These are phyloP conservation scores for Triangularia setosa DNA, from an alignment of 2,329 filamentous ascomycete genomes.

Conservation along the genomic window DNA sequence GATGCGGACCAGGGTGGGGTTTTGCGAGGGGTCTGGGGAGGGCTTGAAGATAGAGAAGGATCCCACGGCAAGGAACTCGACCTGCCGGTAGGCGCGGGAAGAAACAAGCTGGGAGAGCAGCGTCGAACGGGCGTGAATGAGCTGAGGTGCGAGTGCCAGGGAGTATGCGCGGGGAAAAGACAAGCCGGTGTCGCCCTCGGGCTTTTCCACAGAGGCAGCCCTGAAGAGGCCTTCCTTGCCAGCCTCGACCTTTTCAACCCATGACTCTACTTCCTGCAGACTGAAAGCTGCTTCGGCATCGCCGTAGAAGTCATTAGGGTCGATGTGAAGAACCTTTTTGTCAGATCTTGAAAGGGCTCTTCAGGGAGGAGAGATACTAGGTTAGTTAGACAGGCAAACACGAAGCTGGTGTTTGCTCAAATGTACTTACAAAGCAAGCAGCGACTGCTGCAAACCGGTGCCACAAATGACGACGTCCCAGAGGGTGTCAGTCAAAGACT, in stretches of 20 bases:
- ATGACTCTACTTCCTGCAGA: slow-evolving; percentile 74
- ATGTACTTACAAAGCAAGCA: slow-evolving; percentile 68
- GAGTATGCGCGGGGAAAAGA: slow-evolving; percentile 71
- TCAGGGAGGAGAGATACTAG: slow-evolving; percentile 45
- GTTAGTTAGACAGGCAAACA: slow-evolving; percentile 65
- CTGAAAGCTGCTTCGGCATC: slow-evolving; percentile 80
- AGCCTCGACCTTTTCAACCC: slow-evolving; percentile 49
- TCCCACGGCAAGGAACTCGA: slow-evolving; percentile 90
- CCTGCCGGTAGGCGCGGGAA: slow-evolving; percentile 79
- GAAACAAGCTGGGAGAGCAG: slow-evolving; percentile 80
- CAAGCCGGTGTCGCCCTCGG: slow-evolving; percentile 41
- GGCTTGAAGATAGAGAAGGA: slow-evolving; percentile 77
- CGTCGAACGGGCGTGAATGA: slow-evolving; percentile 78
- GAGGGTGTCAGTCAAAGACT: slow-evolving; percentile 66
- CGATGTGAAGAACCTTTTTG: slow-evolving; percentile 87
- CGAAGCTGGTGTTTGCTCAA: slow-evolving; percentile 17
- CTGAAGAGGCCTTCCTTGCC: slow-evolving; percentile 32
- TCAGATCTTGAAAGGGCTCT: slow-evolving; percentile 89
- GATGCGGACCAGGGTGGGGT: slow-evolving; percentile 59
- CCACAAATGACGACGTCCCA: slow-evolving; percentile 80
- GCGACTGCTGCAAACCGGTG: slow-evolving; percentile 73
- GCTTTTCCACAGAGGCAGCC: slow-evolving; percentile 37
- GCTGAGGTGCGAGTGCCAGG: slow-evolving; percentile 76
- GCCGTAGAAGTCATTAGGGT: slow-evolving; percentile 85
- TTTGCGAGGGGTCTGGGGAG: slow-evolving; percentile 25